Base-by-base conservation (phyloP, 306 rosid species). In the Comarum palustre region DNA sequence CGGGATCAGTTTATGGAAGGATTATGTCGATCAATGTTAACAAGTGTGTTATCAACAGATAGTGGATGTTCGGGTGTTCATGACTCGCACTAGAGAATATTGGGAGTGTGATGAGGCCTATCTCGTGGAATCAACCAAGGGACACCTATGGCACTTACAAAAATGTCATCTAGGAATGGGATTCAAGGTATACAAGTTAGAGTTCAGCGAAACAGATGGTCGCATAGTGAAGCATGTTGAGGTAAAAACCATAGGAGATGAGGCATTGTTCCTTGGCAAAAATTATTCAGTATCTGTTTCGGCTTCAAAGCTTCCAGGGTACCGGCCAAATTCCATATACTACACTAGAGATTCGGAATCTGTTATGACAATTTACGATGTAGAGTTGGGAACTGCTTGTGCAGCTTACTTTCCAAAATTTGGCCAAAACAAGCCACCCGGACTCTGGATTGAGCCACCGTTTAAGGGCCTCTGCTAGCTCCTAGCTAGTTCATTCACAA, bases 111-210 rank as follows among this genome's bases (percentile, higher is more conserved):
- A 10, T 25, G 6, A 10, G 16, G 63, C 13, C 12, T 57, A 57
- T 57, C 63, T 57, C 13, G 63, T 57, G 63, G 17, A 57, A 25
- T 57, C 63, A 9, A 57, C 32, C 16, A 25, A 57, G 63, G 63
- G 63, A 24, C 32, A 57, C 16, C 16, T 24, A 22, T 57, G 31
- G 36, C 16, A 20, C 2, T 7, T 24, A 12, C 34, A 12, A 9
- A 57, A 9, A 5, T 7, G 41, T 38, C 1, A 38, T 0, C 6
- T 38, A 38, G 41, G 9, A 51, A 0, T 0, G 7, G 2, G 2
- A 4, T 11, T 57, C 36, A 57, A 1, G 63, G 63, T 57, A 22
- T 4, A 57, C 34, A 12, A 57, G 63, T 15, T 57, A 3, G 63
- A 3, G 63, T 57, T 57, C 34, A 12, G 32, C 38, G 34, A 24